phyloP scores from a whole-genome alignment of 2,329 filamentous ascomycete genomes.

The Penicillium psychrosexuale region DNA sequence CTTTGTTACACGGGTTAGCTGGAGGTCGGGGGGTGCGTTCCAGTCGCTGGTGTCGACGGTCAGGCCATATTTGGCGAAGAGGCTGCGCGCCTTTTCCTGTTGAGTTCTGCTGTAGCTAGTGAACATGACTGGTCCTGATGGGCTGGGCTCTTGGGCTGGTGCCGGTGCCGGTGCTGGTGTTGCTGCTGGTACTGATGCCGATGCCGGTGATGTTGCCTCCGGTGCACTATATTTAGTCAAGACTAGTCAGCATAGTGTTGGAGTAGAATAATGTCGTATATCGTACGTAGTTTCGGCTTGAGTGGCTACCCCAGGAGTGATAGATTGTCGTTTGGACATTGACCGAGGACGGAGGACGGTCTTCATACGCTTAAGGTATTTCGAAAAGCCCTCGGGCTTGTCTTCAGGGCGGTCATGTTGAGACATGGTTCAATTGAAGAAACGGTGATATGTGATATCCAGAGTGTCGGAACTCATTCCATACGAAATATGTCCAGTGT shows the following conservation, averaged over 20 bases:
- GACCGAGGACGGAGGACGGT: conserved; percentile 36
- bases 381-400: conserved; percentile 36
- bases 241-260: neutral
- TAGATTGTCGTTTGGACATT: conserved; percentile 28
- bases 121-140: conserved; percentile 19
- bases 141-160: conserved; percentile 10
- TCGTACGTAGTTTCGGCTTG: conserved; percentile 21
- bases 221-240: neutral
- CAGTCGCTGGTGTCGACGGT: conserved; percentile 44
- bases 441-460: conserved; percentile 9
- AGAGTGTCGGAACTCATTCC: conserved; percentile 14
- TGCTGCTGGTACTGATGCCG: conserved; percentile 1
- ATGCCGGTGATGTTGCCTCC: neutral
- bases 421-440: conserved; percentile 26
- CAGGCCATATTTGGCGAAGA: conserved; percentile 49
- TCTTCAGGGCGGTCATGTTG: conserved; percentile 17
- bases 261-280: neutral
- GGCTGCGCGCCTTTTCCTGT: conserved; percentile 43
- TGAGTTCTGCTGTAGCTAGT: conserved; percentile 39
- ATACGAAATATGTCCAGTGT: neutral
- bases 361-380: conserved; percentile 41
- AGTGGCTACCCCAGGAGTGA: conserved; percentile 15
- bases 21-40: conserved; percentile 34
- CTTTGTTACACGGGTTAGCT: conserved; percentile 44
- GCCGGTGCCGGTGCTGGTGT: conserved; percentile 7